Percentiles rank a stretch among this genome's conserved stretches.
Evolutionary conservation across 768 basidiomycete genomes (phyloP).

Genomic region (Tylopilus subfusipes): DNA sequence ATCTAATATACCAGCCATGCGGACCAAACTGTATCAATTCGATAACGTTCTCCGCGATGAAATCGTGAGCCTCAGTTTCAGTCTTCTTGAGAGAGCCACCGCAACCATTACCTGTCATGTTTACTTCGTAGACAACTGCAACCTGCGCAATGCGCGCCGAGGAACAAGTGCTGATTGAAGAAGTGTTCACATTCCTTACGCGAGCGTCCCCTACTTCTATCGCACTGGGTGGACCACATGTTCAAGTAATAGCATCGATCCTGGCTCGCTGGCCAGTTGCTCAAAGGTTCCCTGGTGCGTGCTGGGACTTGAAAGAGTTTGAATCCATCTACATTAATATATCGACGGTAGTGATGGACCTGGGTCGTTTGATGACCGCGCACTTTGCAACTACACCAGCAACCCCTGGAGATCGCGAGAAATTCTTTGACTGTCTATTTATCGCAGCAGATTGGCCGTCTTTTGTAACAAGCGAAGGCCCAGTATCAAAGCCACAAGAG

Average conservation of each 20-base stretch:
- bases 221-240: slow-evolving; percentile 44
- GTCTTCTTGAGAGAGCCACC: not conserved
- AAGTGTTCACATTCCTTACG: slow-evolving; percentile 58
- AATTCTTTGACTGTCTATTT: slow-evolving; percentile 62
- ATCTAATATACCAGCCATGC: slow-evolving; percentile 76
- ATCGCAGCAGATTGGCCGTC: slow-evolving; percentile 61
- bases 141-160: slow-evolving; percentile 67
- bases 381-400: slow-evolving; percentile 55
- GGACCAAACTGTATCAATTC: slow-evolving; percentile 72
- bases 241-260: slow-evolving; percentile 60
- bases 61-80: slow-evolving; percentile 47
- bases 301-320: not conserved
- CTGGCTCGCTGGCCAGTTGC: slow-evolving; percentile 72
- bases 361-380: slow-evolving; percentile 71
- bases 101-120: not conserved
- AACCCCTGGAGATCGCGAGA: slow-evolving; percentile 40
- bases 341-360: slow-evolving; percentile 67
- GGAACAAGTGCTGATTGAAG: slow-evolving; percentile 55
- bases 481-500: slow-evolving; percentile 68
- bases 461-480: slow-evolving; percentile 45
- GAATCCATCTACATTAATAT: not conserved
- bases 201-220: slow-evolving; percentile 31
- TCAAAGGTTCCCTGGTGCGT: slow-evolving; percentile 68
- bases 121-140: slow-evolving; percentile 54
- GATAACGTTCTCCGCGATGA: slow-evolving; percentile 64